phyloP scores from a whole-genome alignment of 2,329 filamentous ascomycete genomes.

The Didymella exigua region DNA sequence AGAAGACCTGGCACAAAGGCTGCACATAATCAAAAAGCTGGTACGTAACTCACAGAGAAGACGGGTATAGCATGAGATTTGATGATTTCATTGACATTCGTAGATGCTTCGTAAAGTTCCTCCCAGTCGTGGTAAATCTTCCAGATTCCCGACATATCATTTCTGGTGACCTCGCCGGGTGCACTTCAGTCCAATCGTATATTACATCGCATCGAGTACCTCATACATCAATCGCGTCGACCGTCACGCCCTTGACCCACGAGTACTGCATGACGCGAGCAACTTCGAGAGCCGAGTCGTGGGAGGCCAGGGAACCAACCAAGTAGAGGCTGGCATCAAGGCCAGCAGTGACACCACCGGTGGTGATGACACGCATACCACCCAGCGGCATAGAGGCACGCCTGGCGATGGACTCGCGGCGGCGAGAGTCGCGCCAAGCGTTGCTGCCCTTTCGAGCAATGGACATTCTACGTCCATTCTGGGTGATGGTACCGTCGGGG shows the following conservation, averaged over 20 bases:
- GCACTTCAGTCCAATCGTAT: conserved; percentile 26
- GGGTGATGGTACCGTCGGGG: conserved; percentile 58
- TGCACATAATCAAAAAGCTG: neutral
- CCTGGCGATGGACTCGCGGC: conserved; percentile 80
- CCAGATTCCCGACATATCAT: conserved; percentile 32
- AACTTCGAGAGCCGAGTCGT: conserved; percentile 76
- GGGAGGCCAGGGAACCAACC: conserved; percentile 79
- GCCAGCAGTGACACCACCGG: conserved; percentile 77
- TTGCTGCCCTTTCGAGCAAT: conserved; percentile 77
- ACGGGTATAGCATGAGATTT: neutral
- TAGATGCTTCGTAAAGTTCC: conserved; percentile 36
- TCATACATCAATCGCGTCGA: conserved; percentile 84
- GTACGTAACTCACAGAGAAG: conserved; percentile 5
- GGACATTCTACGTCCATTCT: conserved; percentile 50
- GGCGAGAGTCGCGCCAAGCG: conserved; percentile 76
- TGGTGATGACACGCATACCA: conserved; percentile 75
- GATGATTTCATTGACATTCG: conserved; percentile 20
- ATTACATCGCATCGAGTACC: conserved; percentile 33
- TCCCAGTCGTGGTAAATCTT: conserved; percentile 36
- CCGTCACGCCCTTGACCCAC: conserved; percentile 84
- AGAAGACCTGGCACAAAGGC: neutral
- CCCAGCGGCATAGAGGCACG: conserved; percentile 76
- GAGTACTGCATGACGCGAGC: conserved; percentile 78
- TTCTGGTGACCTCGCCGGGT: conserved; percentile 29
- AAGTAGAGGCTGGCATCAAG: conserved; percentile 85